Conservation (phyloP, 305 asterid genomes). For the Fraxinus nigra region DNA sequence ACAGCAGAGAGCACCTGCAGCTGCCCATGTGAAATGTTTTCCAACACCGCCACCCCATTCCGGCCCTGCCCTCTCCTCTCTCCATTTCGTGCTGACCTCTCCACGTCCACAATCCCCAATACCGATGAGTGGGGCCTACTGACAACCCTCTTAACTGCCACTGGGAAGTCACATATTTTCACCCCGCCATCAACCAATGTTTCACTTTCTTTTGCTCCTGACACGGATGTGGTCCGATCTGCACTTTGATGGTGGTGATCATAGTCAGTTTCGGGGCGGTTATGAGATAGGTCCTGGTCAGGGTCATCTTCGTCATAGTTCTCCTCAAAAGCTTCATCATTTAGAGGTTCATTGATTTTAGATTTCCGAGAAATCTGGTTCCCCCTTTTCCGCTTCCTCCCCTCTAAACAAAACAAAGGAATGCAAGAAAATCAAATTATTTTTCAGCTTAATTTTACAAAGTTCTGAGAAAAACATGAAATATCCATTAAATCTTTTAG, state of each 20-base stretch:
- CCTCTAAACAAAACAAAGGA: constrained; percentile 41
- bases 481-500: not conserved
- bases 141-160: constrained; percentile 58
- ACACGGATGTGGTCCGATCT: constrained; percentile 37
- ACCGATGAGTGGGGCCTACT: constrained; percentile 83
- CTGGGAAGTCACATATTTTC: constrained; percentile 64
- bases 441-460: not conserved
- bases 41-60: constrained; percentile 44
- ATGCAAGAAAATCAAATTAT: not conserved
- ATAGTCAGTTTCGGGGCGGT: constrained; percentile 49
- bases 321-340: constrained; percentile 69
- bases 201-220: constrained; percentile 53
- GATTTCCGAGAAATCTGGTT: constrained; percentile 56
- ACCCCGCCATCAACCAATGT: constrained; percentile 45
- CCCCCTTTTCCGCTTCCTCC: constrained; percentile 94
- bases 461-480: not conserved
- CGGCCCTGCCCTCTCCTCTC: constrained; percentile 49
- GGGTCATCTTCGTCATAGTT: constrained; percentile 69
- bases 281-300: constrained; percentile 59
- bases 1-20: constrained; percentile 74
- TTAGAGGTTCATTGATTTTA: constrained; percentile 52
- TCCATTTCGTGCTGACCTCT: constrained; percentile 58
- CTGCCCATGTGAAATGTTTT: constrained; percentile 89
- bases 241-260: constrained; percentile 44
- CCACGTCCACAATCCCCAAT: constrained; percentile 51